These are phyloP conservation scores for Curvularia hawaiiensis DNA, from an alignment of 2,329 filamentous ascomycete species.

Conservation along the genomic window DNA sequence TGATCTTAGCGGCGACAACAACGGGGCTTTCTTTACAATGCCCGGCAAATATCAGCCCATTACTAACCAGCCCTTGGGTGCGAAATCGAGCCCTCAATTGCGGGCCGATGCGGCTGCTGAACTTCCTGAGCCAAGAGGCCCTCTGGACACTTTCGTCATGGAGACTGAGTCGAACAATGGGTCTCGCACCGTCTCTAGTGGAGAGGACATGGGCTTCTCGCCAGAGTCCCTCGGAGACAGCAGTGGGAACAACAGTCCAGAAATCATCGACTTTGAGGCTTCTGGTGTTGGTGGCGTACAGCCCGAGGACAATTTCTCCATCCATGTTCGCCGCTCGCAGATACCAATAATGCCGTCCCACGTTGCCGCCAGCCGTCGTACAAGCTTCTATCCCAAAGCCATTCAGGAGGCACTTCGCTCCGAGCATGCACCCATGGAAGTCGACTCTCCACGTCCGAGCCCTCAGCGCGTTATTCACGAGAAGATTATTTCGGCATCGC, in stretches of 20 bases:
- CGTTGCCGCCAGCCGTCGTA: conserved; percentile 10
- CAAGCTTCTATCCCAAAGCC: conserved; percentile 31
- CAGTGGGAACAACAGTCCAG: conserved; percentile 30
- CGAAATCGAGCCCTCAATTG: neutral
- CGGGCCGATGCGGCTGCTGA: conserved; percentile 25
- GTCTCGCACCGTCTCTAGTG: conserved; percentile 34
- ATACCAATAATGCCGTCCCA: conserved; percentile 12
- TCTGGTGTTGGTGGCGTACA: conserved; percentile 66
- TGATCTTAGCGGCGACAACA: conserved; percentile 72
- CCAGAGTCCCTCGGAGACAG: conserved; percentile 34
- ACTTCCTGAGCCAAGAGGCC: conserved; percentile 34
- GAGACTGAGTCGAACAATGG: conserved; percentile 36
- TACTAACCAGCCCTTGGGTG: conserved; percentile 43
- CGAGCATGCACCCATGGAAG: conserved; percentile 14
- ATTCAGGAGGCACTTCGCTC: conserved; percentile 44
- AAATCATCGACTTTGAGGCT: conserved; percentile 50
- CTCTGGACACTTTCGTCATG: conserved; percentile 28
- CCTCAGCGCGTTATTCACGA: conserved; percentile 59
- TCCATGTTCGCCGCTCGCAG: conserved; percentile 55
- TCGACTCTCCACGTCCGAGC: conserved; percentile 9
- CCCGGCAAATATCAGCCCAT: conserved; percentile 38
- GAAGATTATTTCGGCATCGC: conserved; percentile 68
- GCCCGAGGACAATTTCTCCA: conserved; percentile 60
- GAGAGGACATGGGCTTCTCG: conserved; percentile 47
- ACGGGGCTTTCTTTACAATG: conserved; percentile 23